These are phyloP conservation scores for Pestalotiopsis fici DNA, from an alignment of 2,329 filamentous ascomycete species.

Conservation along the genomic window DNA sequence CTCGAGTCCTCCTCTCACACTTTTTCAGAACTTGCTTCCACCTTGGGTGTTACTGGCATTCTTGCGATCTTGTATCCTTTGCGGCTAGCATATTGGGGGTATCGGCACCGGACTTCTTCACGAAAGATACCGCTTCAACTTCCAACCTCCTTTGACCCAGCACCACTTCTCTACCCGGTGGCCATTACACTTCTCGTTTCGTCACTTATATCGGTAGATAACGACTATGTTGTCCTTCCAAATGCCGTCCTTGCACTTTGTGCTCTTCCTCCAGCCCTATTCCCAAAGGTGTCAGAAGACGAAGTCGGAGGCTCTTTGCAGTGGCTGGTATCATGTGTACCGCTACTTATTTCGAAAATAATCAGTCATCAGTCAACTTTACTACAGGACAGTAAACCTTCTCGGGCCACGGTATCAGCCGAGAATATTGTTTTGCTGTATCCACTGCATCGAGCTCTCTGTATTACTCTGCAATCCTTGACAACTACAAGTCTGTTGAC, in stretches of 20 bases:
- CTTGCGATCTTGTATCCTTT: constrained; percentile 60
- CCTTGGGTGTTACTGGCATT: constrained; percentile 32
- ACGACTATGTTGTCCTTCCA: constrained; percentile 65
- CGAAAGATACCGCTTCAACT: constrained; percentile 49
- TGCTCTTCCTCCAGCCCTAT: constrained; percentile 71
- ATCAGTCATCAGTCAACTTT: constrained; percentile 17
- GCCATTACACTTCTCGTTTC: constrained; percentile 76
- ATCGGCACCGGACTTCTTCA: constrained; percentile 38
- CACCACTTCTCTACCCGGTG: constrained; percentile 85
- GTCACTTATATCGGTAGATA: constrained; percentile 67
- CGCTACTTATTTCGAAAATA: constrained; percentile 54
- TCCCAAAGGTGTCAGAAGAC: constrained; percentile 63
- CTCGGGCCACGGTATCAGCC: constrained; percentile 38
- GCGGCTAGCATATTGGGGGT: constrained; percentile 53
- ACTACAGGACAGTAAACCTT: constrained; percentile 20
- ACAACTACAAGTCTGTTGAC: constrained; percentile 87
- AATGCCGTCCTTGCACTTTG: constrained; percentile 83
- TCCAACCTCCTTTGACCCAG: constrained; percentile 83
- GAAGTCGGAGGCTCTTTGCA: constrained; percentile 69
- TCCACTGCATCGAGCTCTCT: constrained; percentile 79
- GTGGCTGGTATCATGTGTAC: constrained; percentile 76
- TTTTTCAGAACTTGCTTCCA: constrained; percentile 41
- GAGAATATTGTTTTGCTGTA: constrained; percentile 71
- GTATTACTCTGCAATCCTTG: constrained; percentile 73
- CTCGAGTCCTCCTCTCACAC: constrained; percentile 16